Evolutionary conservation across 495 filamentous ascomycete species (phyloP).

Genomic region (Apiosordaria backusii): DNA sequence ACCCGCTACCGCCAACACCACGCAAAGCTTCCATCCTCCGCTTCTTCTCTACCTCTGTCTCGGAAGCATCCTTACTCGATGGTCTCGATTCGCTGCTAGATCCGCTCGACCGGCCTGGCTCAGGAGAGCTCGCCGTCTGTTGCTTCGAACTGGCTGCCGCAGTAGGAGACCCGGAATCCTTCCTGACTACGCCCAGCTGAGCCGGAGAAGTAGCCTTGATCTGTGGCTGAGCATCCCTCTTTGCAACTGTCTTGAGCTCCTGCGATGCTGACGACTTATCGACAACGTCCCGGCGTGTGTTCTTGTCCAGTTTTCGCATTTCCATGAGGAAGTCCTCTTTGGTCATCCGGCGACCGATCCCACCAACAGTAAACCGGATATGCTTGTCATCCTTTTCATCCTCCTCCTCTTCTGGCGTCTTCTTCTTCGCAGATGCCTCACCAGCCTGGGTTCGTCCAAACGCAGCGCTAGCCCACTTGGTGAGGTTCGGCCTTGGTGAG

Average conservation of each 20-base stretch:
- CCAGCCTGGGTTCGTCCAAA: conserved; percentile 37
- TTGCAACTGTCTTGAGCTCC: conserved; percentile 53
- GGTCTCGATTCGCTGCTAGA: conserved; percentile 4
- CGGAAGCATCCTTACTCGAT: conserved; percentile 26
- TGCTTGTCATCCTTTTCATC: conserved; percentile 68
- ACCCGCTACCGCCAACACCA: conserved; percentile 20
- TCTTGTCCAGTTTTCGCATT: conserved; percentile 75
- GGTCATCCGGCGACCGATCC: conserved; percentile 70
- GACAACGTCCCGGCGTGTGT: conserved; percentile 65
- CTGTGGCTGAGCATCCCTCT: conserved; percentile 35
- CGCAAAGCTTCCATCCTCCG: conserved; percentile 41
- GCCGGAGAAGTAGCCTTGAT: conserved; percentile 18
- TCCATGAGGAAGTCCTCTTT: conserved; percentile 89
- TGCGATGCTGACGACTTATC: conserved; percentile 63
- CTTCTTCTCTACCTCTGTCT: conserved; percentile 43
- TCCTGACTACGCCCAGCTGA: conserved; percentile 7
- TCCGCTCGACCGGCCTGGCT: conserved; percentile 9
- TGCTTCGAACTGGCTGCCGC: background rate
- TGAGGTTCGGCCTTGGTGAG: conserved; percentile 11
- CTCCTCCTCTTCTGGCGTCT: conserved; percentile 42
- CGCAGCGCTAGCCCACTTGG: conserved; percentile 23
- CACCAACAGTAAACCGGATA: conserved; percentile 82
- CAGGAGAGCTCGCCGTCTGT: background rate
- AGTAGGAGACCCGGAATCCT: conserved; percentile 5
- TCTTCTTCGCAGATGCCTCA: conserved; percentile 38